A percentile compares a stretch with the other conserved stretches of the same genome.
Evolutionary conservation across 2,329 filamentous ascomycete genomes (phyloP).

Genomic region (Calonectria honghensis): DNA sequence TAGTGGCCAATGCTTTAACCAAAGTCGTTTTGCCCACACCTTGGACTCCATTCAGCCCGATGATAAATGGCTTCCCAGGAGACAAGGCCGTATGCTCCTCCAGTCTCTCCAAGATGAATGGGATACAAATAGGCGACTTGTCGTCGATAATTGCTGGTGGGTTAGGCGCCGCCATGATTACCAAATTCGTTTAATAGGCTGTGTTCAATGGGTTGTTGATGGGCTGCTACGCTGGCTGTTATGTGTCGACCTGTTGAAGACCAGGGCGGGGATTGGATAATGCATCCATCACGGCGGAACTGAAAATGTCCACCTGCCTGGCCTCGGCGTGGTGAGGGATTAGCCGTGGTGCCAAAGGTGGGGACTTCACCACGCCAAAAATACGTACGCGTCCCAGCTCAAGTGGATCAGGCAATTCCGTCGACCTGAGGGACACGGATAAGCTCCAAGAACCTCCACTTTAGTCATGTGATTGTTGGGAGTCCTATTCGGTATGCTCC

Average conservation of each 20-base stretch:
- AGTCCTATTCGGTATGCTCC: not conserved
- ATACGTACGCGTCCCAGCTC: not conserved
- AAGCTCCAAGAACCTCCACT: not conserved
- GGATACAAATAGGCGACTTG: conserved; percentile 17
- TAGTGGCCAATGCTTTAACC: conserved; percentile 19
- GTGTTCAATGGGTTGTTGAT: not conserved
- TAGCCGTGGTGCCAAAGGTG: conserved; percentile 10
- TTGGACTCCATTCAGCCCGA: conserved; percentile 9
- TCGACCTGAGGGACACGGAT: not conserved
- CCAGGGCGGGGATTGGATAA: conserved; percentile 12
- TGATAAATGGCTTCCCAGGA: conserved; percentile 4
- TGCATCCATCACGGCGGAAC: conserved; percentile 12
- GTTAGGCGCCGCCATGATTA: not conserved
- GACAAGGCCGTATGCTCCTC: not conserved
- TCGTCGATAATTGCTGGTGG: conserved; percentile 16
- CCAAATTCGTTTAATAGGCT: not conserved
- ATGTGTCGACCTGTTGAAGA: not conserved
- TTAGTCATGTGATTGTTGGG: not conserved
- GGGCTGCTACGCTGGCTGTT: not conserved
- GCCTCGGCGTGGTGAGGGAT: not conserved
- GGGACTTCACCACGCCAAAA: not conserved
- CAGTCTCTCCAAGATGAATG: conserved; percentile 5
- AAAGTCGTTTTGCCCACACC: conserved; percentile 4
- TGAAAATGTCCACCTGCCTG: conserved; percentile 18
- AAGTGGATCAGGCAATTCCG: conserved; percentile 5